Conservation (phyloP, 1,284 basidiomycete genomes). For the Puccinia hordei region DNA sequence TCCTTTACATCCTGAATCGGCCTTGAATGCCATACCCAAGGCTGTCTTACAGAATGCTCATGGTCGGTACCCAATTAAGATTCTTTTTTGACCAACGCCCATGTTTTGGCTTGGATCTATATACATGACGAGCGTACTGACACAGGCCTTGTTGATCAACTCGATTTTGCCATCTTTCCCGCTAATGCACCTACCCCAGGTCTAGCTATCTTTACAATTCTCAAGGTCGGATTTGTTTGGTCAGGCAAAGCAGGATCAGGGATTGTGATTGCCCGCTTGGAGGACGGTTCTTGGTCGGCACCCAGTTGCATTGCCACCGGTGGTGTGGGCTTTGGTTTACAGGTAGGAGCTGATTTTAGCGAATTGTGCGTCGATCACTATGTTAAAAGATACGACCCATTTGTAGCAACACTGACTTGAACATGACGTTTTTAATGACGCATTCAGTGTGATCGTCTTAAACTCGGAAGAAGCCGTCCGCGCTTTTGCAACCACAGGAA, state of each 20-base stretch:
- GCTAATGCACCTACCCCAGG: slow-evolving; percentile 57
- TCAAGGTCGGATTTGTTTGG: slow-evolving; percentile 62
- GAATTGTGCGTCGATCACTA: slow-evolving; percentile 35
- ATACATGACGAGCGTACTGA: neutral
- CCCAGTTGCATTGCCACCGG: slow-evolving; percentile 98
- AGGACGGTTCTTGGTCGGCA: slow-evolving; percentile 95
- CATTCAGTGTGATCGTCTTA: slow-evolving; percentile 75
- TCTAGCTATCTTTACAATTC: slow-evolving; percentile 90
- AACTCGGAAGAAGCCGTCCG: slow-evolving; percentile 94
- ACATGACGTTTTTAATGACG: no score
- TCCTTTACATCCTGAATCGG: slow-evolving; percentile 81
- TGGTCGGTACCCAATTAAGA: slow-evolving; percentile 59
- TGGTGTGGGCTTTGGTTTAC: slow-evolving; percentile 86
- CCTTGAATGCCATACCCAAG: slow-evolving; percentile 92
- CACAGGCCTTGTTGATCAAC: neutral
- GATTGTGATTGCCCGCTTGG: slow-evolving; percentile 87
- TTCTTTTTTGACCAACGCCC: neutral
- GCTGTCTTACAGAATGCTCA: slow-evolving; percentile 81
- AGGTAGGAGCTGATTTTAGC: slow-evolving; percentile 71
- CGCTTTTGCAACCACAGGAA: slow-evolving; percentile 92
- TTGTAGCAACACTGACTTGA: slow-evolving; percentile 4
- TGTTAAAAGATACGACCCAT: slow-evolving; percentile 10
- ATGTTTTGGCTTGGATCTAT: neutral
- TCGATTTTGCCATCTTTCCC: neutral
- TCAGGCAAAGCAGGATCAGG: slow-evolving; percentile 65